Base-by-base conservation (phyloP, 495 filamentous ascomycete species). In the Penicillium verhagenii region DNA sequence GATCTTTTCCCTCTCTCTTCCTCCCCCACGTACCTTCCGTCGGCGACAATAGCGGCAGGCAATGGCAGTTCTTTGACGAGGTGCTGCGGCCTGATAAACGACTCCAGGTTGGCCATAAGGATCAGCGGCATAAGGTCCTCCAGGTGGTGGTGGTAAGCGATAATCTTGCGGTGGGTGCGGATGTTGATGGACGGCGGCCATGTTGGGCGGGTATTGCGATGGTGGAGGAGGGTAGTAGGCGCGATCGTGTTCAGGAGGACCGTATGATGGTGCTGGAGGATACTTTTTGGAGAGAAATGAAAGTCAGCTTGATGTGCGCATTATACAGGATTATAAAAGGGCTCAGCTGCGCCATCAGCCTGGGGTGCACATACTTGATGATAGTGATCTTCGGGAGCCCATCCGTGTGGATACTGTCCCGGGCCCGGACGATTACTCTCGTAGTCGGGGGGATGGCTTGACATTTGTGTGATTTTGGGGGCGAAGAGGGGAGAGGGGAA, bases 31-130 rank as follows among this genome's bases (percentile, higher is more conserved):
- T 78, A 91, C 88, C 84, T 92, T 92, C 56, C 89, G 83, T 73
- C 89, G 79, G 48, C 89, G 76, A 71, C 89, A 92, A 67, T 92
- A 92, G 49, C 86, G 81, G 67, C 89, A 92, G n/a, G 89, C 89
- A 67, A 92, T 92, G 49, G 89, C 89, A 1, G 89, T 92, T 48
- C 89, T 77, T 67, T 92, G 89, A 55, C 89, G 79, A 11, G 89
- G 89, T 10, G 89, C 88, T 6, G 86, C 86, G 54, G 86, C 67
- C 66, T 87, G 65, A 67, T 85, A 71, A 75, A 85, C 74, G 60
- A 88, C 66, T 64, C 81, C 79, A 62, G 64, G 67, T 60, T 56
- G 76, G 60, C 59, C 75, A 56, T 80, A 80, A 33, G 69, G 61
- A 47, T 38, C 74, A 78, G 65, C 72, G 78, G 25, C 68, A 50